Evolutionary conservation across 1,284 basidiomycete species (phyloP).

Genomic region (Tylopilus sp.): DNA sequence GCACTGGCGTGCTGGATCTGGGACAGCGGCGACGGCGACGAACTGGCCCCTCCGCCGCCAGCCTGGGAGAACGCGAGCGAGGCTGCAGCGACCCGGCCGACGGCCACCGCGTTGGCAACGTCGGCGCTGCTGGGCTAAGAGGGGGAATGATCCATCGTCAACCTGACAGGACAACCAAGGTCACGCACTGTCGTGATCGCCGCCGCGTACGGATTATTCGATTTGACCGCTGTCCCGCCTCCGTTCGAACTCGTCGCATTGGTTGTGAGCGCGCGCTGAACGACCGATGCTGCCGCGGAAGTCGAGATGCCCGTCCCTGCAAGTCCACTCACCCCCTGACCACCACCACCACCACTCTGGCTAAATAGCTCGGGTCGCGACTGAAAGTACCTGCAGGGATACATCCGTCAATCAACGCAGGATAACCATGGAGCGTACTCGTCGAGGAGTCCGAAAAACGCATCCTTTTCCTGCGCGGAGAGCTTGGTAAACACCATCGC

Average conservation of each 20-base stretch:
- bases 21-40: not conserved
- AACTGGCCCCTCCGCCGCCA: not conserved
- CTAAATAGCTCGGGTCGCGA: constrained; percentile 66
- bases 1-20: not conserved
- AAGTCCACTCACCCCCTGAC: constrained; percentile 14
- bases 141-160: no score
- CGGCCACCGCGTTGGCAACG: constrained; percentile 32
- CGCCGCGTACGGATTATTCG: constrained; percentile 31
- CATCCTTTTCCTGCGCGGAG: constrained; percentile 64
- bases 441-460: constrained; percentile 75
- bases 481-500: constrained; percentile 71
- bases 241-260: constrained; percentile 23
- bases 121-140: constrained; percentile 1
- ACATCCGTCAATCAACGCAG: not conserved
- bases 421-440: constrained; percentile 49
- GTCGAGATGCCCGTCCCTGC: constrained; percentile 22
- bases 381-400: constrained; percentile 65
- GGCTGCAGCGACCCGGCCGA: constrained; percentile 51
- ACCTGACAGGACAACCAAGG: no score
- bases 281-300: constrained; percentile 44
- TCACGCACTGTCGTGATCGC: constrained; percentile 12
- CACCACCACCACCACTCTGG: not conserved
- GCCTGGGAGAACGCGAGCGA: constrained; percentile 40
- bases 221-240: constrained; percentile 34
- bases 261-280: constrained; percentile 49